Base-by-base conservation (phyloP, 1,284 basidiomycete species). In the Melampsora americana region DNA sequence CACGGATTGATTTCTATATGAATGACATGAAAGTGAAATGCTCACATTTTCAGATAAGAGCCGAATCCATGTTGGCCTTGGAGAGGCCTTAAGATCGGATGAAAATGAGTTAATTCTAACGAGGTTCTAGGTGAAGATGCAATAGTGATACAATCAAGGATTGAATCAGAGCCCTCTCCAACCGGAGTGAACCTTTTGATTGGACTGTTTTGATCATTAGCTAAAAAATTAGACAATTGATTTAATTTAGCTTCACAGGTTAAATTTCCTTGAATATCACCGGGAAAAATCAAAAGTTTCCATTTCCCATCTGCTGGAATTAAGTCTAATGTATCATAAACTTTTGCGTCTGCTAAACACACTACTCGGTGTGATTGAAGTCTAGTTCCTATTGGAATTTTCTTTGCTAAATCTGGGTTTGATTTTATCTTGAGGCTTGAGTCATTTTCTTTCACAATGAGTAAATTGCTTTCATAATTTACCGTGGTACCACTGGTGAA, bases 401-500 rank as follows among this genome's bases (percentile, higher is more conserved):
- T 32, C 12, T n/a, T 23, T 14, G 46, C 46, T 53, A 48, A 50
- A 28, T 81, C 70, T 14, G 78, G 66, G 46, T 78, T 79, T 35
- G 62, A 46, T 30, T 65, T 35, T 20, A 65, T 35, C 79, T 39
- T 76, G 69, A 20, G 78, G 69, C 12, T 78, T 77, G 28, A 68
- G 23, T 0, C 80, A 80, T n/a, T 77, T 26, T 56, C 11, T 59
- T 79, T 79, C 26, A 71, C 80, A 18, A 80, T 77, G 1, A 80
- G 74, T 44, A 69, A n/a, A 28, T 79, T 80, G 28, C 79, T 77
- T 56, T 78, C 79, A 69, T 82, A 82, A 74, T 80, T 77, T 73
- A 82, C 81, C 9, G 80, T 79, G 77, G 80, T 82, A 26, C 81
- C 81, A 6, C 80, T 79, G 14, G 61, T 59, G 32, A 78, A 78